These are phyloP conservation scores for Pythium grandisporangium DNA, from an alignment of 352 stramenopile genomes.

Conservation along the genomic window DNA sequence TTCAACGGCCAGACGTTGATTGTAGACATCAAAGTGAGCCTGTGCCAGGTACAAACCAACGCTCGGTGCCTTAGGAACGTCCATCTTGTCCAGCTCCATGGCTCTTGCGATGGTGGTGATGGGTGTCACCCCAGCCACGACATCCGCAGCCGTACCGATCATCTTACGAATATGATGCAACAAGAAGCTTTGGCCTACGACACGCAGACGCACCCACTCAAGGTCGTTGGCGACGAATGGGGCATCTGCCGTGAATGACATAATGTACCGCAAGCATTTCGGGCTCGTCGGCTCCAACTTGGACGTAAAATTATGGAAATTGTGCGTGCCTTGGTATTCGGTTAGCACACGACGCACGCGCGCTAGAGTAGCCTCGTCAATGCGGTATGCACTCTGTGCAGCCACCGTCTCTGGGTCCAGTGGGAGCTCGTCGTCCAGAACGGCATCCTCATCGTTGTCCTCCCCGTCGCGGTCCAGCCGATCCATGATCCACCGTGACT, in stretches of 20 bases:
- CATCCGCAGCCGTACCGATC: slow-evolving; percentile 81
- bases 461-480: slow-evolving; percentile 26
- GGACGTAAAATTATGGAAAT: slow-evolving; percentile 97
- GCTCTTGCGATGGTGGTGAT: slow-evolving; percentile 41
- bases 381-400: slow-evolving; percentile 63
- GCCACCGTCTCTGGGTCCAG: slow-evolving; percentile 49
- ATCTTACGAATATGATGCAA: slow-evolving; percentile 99
- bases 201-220: slow-evolving; percentile 94
- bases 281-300: slow-evolving; percentile 77
- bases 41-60: slow-evolving; percentile 81
- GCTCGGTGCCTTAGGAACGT: slow-evolving; percentile 78
- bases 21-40: slow-evolving; percentile 84
- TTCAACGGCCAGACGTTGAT: slow-evolving; percentile 65
- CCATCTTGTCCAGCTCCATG: slow-evolving; percentile 75
- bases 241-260: slow-evolving; percentile 79
- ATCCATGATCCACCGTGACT: slow-evolving; percentile 20
- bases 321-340: slow-evolving; percentile 84
- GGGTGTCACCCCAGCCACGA: slow-evolving; percentile 51
- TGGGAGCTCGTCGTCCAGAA: slow-evolving; percentile 44
- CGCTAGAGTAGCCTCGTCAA: slow-evolving; percentile 40
- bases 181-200: slow-evolving; percentile 96
- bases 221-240: slow-evolving; percentile 84
- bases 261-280: slow-evolving; percentile 89
- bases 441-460: slow-evolving; percentile 8
- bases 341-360: slow-evolving; percentile 44